Percentiles rank a stretch among this genome's conserved stretches.
phyloP scores from a whole-genome alignment of 1,139 yeast genomes.

The Suhomyces terraborum region DNA sequence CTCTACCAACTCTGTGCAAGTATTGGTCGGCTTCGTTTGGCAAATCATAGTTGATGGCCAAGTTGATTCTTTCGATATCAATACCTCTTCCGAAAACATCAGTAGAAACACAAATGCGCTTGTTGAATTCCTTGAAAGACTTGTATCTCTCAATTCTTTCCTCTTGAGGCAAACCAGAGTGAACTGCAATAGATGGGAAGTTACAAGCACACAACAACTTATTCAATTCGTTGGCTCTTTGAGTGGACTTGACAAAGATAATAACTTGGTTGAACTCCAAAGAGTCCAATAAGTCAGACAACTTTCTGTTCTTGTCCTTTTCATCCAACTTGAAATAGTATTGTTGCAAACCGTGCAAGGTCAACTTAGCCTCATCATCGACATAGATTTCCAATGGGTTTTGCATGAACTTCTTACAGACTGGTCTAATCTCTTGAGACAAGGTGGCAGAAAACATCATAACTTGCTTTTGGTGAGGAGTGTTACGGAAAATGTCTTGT shows the following conservation, averaged over 20 bases:
- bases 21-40: conserved; percentile 94
- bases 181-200: conserved; percentile 97
- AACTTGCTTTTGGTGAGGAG: conserved; percentile 98
- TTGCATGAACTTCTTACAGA: conserved; percentile 97
- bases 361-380: conserved; percentile 96
- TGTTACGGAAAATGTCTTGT: conserved; percentile 95
- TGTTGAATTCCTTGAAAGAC: conserved; percentile 95
- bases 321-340: conserved; percentile 88
- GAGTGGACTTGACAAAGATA: conserved; percentile 89
- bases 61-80: conserved; percentile 96
- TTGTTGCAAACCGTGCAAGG: conserved; percentile 97
- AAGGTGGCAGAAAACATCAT: conserved; percentile 99
- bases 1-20: conserved; percentile 99
- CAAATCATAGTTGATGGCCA: conserved; percentile 96
- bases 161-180: conserved; percentile 94
- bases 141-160: conserved; percentile 97
- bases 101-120: conserved; percentile 97
- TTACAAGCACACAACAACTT: conserved; percentile 87
- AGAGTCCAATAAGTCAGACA: conserved; percentile 89
- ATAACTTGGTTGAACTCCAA: conserved; percentile 98
- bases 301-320: conserved; percentile 89
- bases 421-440: conserved; percentile 91
- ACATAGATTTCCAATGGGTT: conserved; percentile 96
- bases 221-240: conserved; percentile 91
- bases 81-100: conserved; percentile 99